phyloP scores from a whole-genome alignment of 805 yeast genomes.

The Sugiyamaella marilandica region DNA sequence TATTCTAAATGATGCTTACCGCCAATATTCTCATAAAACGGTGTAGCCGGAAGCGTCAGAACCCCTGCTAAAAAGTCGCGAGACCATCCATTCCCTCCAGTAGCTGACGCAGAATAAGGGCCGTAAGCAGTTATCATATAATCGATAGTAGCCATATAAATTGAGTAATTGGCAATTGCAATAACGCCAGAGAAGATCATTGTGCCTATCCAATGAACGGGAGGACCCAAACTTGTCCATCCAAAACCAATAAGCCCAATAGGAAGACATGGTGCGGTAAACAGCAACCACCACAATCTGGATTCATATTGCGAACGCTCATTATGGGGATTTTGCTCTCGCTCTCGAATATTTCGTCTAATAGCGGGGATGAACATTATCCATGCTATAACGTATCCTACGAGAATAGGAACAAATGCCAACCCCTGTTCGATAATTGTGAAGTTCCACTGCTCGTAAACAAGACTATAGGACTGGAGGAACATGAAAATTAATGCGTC shows the following conservation, averaged over 20 bases:
- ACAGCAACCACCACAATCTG: conserved; percentile 30
- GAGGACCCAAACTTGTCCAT: conserved; percentile 42
- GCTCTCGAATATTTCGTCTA: conserved; percentile 30
- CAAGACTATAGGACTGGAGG: conserved; percentile 36
- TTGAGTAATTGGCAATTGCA: conserved; percentile 39
- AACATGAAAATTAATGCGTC: conserved; percentile 40
- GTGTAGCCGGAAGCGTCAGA: conserved; percentile 37
- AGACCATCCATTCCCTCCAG: conserved; percentile 42
- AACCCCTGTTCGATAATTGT: conserved; percentile 32
- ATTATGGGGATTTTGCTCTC: conserved; percentile 30
- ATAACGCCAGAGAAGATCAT: conserved; percentile 37
- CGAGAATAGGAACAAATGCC: conserved; percentile 34
- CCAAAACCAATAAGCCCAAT: conserved; percentile 41
- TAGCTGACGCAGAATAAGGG: conserved; percentile 41
- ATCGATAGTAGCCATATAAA: conserved; percentile 43
- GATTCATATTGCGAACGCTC: conserved; percentile 22
- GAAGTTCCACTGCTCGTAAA: conserved; percentile 37
- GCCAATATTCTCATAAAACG: conserved; percentile 37
- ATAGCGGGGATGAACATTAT: conserved; percentile 35
- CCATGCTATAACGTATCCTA: conserved; percentile 38
- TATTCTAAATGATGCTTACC: conserved; percentile 33
- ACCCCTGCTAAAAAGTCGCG: conserved; percentile 41
- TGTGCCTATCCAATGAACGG: conserved; percentile 39
- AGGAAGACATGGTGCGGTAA: conserved; percentile 37
- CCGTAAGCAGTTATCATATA: conserved; percentile 42